Conservation (phyloP, 192 early-diverging fungal species). For the Coemansia sp. region DNA sequence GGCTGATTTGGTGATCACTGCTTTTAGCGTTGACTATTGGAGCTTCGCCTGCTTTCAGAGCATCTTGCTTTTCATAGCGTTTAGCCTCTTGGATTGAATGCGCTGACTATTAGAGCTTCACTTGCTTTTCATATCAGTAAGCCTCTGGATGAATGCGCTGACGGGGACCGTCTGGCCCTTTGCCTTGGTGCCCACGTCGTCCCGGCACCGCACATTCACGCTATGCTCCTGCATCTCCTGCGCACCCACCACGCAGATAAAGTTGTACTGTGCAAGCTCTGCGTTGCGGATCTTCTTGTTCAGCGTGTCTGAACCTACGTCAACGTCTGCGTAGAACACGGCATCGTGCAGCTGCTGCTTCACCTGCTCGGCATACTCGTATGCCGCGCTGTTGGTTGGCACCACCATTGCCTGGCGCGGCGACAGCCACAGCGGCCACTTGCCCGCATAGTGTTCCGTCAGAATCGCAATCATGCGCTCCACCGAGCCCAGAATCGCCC, state of each 20-base stretch:
- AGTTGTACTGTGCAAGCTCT: conserved; percentile 92
- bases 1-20: not conserved
- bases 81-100: no score
- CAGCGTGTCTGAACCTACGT: conserved; percentile 81
- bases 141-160: conserved; percentile 63
- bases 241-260: conserved; percentile 92
- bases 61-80: no score
- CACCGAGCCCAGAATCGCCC: conserved; percentile 94
- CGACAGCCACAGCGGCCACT: conserved; percentile 98
- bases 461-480: conserved; percentile 96
- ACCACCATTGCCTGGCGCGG: conserved; percentile 93
- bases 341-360: conserved; percentile 63
- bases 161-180: conserved; percentile 78
- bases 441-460: conserved; percentile 95
- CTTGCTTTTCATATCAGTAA: conserved; percentile 68
- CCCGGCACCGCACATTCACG: conserved; percentile 90
- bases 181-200: conserved; percentile 75
- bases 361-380: conserved; percentile 79
- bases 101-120: no score
- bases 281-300: conserved; percentile 97
- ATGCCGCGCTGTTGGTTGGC: conserved; percentile 76
- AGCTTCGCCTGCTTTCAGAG: no score
- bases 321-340: conserved; percentile 84
- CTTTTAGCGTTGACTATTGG: no score
- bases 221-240: conserved; percentile 79